Base-by-base conservation (phyloP, 768 basidiomycete genomes). In the Macrolepiota dolichaula region DNA sequence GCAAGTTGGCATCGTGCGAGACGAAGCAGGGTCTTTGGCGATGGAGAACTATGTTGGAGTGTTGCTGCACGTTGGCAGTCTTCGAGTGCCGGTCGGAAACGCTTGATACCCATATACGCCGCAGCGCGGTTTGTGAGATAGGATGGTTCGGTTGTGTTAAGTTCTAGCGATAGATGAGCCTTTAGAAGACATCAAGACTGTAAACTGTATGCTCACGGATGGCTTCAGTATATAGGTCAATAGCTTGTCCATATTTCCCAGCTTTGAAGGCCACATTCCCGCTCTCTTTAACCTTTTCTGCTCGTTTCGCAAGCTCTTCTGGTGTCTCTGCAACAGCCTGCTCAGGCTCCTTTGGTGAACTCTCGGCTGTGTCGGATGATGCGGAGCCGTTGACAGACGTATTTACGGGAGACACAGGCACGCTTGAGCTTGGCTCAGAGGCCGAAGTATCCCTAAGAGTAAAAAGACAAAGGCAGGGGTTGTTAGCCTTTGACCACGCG, bases 61-160 rank as follows among this genome's bases (percentile, higher is more conserved):
- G 83, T 72, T 0, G 83, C 79, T 3, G 92, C 93, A 37, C 78
- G 78, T 70, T 92, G 92, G 68, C 92, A 94, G 69, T 96, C 93
- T 38, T 80, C 81, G 17, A 94, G 77, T 0, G 94, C 94, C 0
- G 77, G 74, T 35, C 85, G 79, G 79, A 89, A 95, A 36, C 84
- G 84, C 69, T 94, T 93, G 54, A 91, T 70, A 0, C 86, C 84
- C 84, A 96, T 95, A 69, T 88, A 84, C 1, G 92, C 87, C 0
- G 94, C 93, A 0, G 94, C 93, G 29, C 93, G 86, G 71, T 96
- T 96, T 0, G 92, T 91, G 63, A 88, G 77, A 69, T 89, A 95
- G 2, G 89, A 81, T 0, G 92, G 85, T 71, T 94, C 89, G 3
- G 76, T 66, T 0, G 86, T 72, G 62, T 85, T 85, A 65, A 88